phyloP scores from a whole-genome alignment of 169 alveolate genomes.

The Plasmodium chabaudi region DNA sequence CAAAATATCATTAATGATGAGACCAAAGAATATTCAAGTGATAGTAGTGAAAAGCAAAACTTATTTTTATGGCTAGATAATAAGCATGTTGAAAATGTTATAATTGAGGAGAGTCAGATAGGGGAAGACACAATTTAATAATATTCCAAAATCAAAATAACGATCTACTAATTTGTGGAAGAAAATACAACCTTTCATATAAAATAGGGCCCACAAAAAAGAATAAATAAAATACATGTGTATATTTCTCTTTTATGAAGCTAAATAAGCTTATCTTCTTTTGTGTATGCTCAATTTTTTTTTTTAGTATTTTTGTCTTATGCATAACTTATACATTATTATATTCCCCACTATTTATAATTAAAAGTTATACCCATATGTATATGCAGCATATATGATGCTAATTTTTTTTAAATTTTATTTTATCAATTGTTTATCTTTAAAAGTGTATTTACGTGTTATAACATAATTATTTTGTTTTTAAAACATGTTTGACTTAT shows the following conservation, averaged over 20 bases:
- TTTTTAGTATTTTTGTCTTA: not conserved
- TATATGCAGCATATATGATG: not conserved
- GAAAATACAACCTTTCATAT: not conserved
- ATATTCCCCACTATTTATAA: not conserved
- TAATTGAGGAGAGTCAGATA: conserved; percentile 14
- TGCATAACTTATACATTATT: not conserved
- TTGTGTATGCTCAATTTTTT: not conserved
- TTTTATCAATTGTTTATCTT: conserved; percentile 18
- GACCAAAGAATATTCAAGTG: conserved; percentile 18
- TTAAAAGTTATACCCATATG: not conserved
- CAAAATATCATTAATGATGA: conserved; percentile 2
- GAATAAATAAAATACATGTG: not conserved
- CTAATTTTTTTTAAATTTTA: not conserved
- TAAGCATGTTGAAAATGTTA: conserved; percentile 47
- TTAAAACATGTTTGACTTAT: too few relatives aligned
- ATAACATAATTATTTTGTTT: too few relatives aligned
- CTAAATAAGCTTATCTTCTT: not conserved
- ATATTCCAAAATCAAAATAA: not conserved
- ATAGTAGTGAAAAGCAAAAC: conserved; percentile 48
- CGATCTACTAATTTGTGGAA: not conserved
- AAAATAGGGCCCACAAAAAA: not conserved
- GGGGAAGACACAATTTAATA: not conserved
- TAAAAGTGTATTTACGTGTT: not conserved
- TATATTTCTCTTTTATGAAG: not conserved
- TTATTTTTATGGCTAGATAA: conserved; percentile 54